Conservation (phyloP, 768 basidiomycete genomes). For the Naganishia vishniacii region DNA sequence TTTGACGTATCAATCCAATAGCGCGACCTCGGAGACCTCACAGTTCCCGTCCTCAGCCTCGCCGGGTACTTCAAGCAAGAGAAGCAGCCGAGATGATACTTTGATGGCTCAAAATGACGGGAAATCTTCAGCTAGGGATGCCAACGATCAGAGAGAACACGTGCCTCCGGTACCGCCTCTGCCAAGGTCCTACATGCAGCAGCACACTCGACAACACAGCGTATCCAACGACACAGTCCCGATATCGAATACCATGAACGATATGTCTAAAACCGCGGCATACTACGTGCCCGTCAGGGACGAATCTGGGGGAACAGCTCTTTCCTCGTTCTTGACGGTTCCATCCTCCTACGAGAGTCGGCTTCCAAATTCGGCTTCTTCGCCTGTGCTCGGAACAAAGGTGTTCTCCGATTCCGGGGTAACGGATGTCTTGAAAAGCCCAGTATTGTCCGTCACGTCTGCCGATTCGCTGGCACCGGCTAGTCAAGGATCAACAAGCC, state of each 20-base stretch:
- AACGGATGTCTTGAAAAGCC: not conserved
- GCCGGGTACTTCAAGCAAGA: not conserved
- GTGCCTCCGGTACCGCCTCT: conserved; percentile 48
- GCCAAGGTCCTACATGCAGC: conserved; percentile 33
- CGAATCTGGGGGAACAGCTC: not conserved
- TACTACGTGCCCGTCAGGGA: conserved; percentile 27
- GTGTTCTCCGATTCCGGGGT: conserved; percentile 54
- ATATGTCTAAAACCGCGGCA: conserved; percentile 4
- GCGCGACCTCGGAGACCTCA: not conserved
- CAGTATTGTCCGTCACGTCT: conserved; percentile 23
- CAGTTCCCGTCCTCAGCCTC: not conserved
- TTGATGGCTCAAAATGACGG: not conserved
- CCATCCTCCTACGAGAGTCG: conserved; percentile 49
- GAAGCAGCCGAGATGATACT: not conserved
- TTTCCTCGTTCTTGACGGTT: conserved; percentile 64
- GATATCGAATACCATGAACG: conserved; percentile 16
- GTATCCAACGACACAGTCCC: not conserved
- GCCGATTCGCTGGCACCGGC: conserved; percentile 17
- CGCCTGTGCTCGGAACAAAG: conserved; percentile 67
- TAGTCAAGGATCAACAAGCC: not conserved
- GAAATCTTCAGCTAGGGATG: not conserved
- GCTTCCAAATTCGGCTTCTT: conserved; percentile 74
- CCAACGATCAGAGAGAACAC: not conserved
- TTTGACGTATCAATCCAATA: not conserved
- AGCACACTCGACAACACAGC: not conserved